Evolutionary conservation across 768 basidiomycete species (phyloP).

Genomic region (Russula sp.): DNA sequence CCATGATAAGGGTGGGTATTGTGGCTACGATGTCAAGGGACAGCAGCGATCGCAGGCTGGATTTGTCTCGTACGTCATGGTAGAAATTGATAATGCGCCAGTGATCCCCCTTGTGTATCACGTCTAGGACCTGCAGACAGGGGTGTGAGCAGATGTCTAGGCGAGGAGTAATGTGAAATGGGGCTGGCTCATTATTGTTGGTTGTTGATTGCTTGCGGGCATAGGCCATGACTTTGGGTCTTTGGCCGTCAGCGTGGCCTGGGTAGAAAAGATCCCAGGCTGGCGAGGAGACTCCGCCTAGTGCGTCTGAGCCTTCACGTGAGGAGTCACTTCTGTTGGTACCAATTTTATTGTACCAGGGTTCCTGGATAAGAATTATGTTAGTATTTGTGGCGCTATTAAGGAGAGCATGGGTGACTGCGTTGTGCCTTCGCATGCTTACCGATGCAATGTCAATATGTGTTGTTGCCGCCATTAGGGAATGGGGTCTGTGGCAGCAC

Average conservation of each 20-base stretch:
- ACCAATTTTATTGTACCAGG: neutral
- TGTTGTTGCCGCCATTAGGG: neutral
- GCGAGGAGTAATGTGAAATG: accelerated
- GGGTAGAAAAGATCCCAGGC: neutral
- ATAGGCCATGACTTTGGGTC: neutral
- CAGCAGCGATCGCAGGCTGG: neutral
- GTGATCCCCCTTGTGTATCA: too few relatives aligned
- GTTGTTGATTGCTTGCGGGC: neutral
- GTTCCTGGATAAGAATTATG: neutral
- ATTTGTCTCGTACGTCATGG: neutral
- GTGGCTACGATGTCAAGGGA: neutral
- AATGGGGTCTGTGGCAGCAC: neutral
- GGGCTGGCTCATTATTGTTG: neutral
- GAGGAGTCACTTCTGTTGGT: neutral
- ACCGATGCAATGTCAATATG: neutral
- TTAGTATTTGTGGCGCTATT: neutral
- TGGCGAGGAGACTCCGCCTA: neutral
- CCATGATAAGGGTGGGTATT: neutral
- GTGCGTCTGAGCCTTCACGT: neutral
- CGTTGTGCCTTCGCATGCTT: neutral
- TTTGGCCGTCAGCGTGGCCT: neutral
- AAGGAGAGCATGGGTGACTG: neutral
- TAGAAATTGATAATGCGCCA: neutral
- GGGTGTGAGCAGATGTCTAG: neutral
- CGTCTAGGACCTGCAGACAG: neutral